Evolutionary conservation across 164 flowering plant genomes (phyloP).

Genomic region (Hamamelis virginiana): DNA sequence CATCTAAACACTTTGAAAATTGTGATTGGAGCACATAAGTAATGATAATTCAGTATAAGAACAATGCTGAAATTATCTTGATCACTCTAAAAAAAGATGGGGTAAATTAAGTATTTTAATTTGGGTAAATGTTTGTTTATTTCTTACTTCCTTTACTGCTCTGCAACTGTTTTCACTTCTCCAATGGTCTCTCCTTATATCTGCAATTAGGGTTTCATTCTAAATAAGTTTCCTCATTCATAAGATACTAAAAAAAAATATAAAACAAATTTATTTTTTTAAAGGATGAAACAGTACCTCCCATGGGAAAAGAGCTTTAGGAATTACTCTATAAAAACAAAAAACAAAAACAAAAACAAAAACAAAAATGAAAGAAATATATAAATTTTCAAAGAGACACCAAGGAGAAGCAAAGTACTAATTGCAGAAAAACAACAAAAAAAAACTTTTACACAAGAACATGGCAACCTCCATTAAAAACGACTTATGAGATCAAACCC

Average conservation of each 20-base stretch:
- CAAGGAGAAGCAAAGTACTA: background rate
- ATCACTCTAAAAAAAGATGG: conserved; percentile 16
- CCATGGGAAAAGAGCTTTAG: conserved; percentile 55
- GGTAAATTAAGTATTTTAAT: no score
- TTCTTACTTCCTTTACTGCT: conserved; percentile 67
- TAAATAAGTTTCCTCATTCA: background rate
- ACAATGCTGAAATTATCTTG: no score
- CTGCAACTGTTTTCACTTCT: conserved; percentile 48
- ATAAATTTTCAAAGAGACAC: background rate
- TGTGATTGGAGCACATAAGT: conserved; percentile 1
- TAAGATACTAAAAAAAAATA: background rate
- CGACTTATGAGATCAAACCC: conserved; percentile 65
- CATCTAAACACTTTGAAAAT: conserved; percentile 29
- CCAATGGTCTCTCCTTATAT: conserved; percentile 61
- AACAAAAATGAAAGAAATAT: background rate
- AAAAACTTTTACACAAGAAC: conserved; percentile 56
- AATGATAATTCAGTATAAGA: background rate
- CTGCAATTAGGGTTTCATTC: conserved; percentile 25
- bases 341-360: background rate
- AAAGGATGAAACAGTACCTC: conserved; percentile 44
- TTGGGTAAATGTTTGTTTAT: conserved; percentile 61
- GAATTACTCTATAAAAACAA: conserved; percentile 49
- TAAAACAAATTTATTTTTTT: no score
- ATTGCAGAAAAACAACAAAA: background rate
- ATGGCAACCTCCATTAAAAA: conserved; percentile 70